phyloP scores from a whole-genome alignment of 2,329 filamentous ascomycete genomes.

The Fusarium pseudocircinatum region DNA sequence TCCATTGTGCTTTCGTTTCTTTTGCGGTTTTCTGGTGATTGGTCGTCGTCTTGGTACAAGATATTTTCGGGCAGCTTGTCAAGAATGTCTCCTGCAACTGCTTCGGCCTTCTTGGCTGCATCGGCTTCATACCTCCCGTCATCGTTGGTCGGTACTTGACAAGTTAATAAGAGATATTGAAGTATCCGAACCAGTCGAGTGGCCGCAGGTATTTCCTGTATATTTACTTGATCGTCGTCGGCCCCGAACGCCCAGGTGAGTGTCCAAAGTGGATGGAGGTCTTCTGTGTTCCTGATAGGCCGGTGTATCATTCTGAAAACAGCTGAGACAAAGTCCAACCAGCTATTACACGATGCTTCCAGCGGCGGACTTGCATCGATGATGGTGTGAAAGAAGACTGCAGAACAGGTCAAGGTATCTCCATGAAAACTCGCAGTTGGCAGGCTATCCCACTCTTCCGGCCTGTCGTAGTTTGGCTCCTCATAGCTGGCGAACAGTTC shows the following conservation, averaged over 20 bases:
- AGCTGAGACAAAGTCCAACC: not conserved
- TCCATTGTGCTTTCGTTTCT: fast-evolving
- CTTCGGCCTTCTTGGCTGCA: not conserved
- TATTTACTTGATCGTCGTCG: not conserved
- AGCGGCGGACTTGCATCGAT: not conserved
- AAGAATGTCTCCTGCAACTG: not conserved
- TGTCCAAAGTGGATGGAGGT: not conserved
- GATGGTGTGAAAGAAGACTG: not conserved
- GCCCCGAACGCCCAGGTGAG: not conserved
- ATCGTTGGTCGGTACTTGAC: not conserved
- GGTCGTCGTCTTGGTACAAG: not conserved
- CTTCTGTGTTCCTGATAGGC: fast-evolving
- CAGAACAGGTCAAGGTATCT: not conserved
- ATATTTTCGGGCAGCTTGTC: not conserved
- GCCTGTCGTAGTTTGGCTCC: not conserved
- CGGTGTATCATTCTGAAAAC: not conserved
- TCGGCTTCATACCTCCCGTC: not conserved
- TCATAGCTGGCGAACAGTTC: not conserved
- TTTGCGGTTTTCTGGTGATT: fast-evolving
- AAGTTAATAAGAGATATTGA: not conserved
- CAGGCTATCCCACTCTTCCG: not conserved
- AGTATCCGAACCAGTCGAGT: not conserved
- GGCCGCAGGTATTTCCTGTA: not conserved
- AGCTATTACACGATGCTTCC: not conserved
- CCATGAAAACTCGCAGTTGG: not conserved